These are phyloP conservation scores for Myxozyma mucilagina DNA, from an alignment of 805 yeast genomes.

Conservation along the genomic window DNA sequence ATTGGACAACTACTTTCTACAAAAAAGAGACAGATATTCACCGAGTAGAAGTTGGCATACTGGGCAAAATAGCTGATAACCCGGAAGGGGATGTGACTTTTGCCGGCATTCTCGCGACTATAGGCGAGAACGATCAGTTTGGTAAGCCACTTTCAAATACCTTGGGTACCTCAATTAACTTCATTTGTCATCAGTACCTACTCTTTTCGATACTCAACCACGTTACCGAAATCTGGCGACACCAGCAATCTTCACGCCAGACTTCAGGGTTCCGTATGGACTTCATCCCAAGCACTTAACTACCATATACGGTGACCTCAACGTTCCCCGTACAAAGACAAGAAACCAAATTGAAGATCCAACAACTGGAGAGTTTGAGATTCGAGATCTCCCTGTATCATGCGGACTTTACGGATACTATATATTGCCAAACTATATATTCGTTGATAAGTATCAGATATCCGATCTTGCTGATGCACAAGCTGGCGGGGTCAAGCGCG, in stretches of 20 bases:
- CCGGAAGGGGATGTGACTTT: slow-evolving; percentile 26
- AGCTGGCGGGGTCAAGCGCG: slow-evolving; percentile 27
- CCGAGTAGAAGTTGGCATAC: slow-evolving; percentile 24
- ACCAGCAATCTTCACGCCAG: slow-evolving; percentile 18
- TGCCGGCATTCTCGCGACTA: slow-evolving; percentile 30
- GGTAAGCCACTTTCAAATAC: slow-evolving; percentile 1
- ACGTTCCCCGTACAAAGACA: slow-evolving; percentile 18
- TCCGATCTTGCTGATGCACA: slow-evolving; percentile 39
- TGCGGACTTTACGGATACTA: slow-evolving; percentile 51
- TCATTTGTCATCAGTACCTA: slow-evolving; percentile 16
- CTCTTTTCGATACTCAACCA: slow-evolving; percentile 26
- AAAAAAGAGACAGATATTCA: neutral
- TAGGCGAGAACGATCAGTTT: slow-evolving; percentile 30
- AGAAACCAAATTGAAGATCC: slow-evolving; percentile 20
- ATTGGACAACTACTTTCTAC: slow-evolving; percentile 21
- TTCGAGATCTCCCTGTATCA: slow-evolving; percentile 1
- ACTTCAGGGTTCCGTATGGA: slow-evolving; percentile 28
- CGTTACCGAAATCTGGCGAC: slow-evolving; percentile 15
- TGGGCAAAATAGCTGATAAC: slow-evolving; percentile 22
- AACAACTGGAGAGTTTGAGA: slow-evolving; percentile 15
- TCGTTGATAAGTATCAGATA: slow-evolving; percentile 59
- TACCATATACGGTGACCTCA: slow-evolving; percentile 15
- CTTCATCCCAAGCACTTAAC: slow-evolving; percentile 30
- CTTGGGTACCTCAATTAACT: neutral
- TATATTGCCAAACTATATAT: slow-evolving; percentile 49